Percentiles rank a stretch among this genome's conserved stretches.
These are phyloP conservation scores for Aspergillus spinulosporus DNA, from an alignment of 2,329 filamentous ascomycete genomes.

Conservation along the genomic window DNA sequence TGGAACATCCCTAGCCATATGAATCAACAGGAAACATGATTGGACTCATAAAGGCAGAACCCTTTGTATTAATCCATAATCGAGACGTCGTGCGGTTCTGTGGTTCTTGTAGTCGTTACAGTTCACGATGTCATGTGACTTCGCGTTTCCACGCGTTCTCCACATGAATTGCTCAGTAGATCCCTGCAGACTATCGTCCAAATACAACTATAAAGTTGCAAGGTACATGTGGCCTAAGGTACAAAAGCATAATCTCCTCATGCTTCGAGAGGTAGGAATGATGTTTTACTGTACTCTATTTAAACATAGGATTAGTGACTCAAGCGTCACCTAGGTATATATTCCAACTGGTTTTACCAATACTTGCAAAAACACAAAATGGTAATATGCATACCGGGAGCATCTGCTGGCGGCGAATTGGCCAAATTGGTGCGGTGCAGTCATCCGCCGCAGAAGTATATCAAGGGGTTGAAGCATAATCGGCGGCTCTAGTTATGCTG, in stretches of 20 bases:
- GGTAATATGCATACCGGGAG: conserved; percentile 5
- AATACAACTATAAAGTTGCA: not conserved
- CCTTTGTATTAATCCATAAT: not conserved
- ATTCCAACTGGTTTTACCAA: too few species aligned
- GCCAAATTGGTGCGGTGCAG: conserved; percentile 16
- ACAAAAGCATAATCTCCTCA: too few species aligned
- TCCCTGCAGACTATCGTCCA: not conserved
- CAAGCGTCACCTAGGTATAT: too few species aligned
- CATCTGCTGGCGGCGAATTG: conserved; percentile 21
- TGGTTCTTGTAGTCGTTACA: not conserved
- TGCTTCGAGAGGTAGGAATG: too few species aligned
- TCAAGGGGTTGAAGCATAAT: conserved; percentile 13
- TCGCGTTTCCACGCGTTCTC: not conserved
- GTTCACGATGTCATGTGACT: not conserved
- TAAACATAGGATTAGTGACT: too few species aligned
- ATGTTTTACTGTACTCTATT: too few species aligned
- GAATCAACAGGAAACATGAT: conserved; percentile 30
- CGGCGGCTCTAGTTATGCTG: not conserved
- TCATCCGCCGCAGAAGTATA: conserved; percentile 20
- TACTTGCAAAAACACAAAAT: too few species aligned
- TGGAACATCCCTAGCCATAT: conserved; percentile 48
- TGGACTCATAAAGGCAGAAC: not conserved
- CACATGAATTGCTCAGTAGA: not conserved
- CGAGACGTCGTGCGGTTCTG: too few species aligned
- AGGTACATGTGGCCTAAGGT: not conserved